Evolutionary conservation across 2,329 filamentous ascomycete species (phyloP).

Genomic region (Pyricularia pennisetigena): DNA sequence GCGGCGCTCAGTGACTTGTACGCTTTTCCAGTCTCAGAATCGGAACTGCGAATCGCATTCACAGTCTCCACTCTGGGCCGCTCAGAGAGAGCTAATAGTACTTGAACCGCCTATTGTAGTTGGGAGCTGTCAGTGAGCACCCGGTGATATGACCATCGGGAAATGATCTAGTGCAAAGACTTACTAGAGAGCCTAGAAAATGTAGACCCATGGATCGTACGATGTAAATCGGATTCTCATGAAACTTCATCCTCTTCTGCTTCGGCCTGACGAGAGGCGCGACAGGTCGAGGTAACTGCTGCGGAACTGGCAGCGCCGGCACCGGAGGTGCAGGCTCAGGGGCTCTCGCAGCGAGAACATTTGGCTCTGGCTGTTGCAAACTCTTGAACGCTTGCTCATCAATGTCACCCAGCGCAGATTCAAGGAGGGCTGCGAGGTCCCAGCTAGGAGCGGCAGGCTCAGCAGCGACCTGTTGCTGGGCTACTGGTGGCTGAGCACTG

Average conservation of each 20-base stretch:
- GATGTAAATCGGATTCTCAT: conserved; percentile 21
- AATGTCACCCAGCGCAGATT: conserved; percentile 18
- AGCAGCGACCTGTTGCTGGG: background rate
- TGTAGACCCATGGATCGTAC: conserved; percentile 25
- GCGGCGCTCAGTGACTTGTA: conserved; percentile 22
- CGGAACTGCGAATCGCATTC: conserved; percentile 16
- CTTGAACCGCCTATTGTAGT: conserved; percentile 21
- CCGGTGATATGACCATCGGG: background rate
- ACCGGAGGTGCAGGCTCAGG: background rate
- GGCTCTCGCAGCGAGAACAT: background rate
- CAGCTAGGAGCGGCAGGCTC: conserved; percentile 6
- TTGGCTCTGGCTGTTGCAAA: background rate
- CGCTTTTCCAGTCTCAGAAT: conserved; percentile 22
- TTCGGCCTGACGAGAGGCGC: conserved; percentile 8
- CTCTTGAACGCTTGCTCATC: conserved; percentile 9
- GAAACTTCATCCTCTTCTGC: conserved; percentile 23
- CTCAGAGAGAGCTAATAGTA: conserved; percentile 24
- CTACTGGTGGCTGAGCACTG: background rate
- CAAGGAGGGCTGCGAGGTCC: conserved; percentile 19
- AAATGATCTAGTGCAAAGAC: conserved; percentile 2
- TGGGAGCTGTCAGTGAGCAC: background rate
- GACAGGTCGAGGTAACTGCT: background rate
- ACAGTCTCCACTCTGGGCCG: conserved; percentile 19
- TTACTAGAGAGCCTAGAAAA: conserved; percentile 21
- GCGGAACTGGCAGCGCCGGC: background rate